Base-by-base conservation (phyloP, 1,284 basidiomycete genomes). In the Waitea zeae region DNA sequence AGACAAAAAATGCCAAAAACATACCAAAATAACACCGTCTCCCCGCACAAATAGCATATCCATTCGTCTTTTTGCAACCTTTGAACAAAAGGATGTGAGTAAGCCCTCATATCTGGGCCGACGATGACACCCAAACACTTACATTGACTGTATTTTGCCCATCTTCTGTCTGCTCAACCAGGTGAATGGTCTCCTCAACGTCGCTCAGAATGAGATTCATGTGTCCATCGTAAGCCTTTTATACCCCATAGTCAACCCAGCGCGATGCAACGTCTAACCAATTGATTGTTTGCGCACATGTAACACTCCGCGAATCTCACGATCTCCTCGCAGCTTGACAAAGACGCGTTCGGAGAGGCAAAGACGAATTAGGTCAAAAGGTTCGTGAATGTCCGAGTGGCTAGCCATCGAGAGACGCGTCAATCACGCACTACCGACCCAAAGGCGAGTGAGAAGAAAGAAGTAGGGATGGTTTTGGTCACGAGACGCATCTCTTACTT, bases 141-240 rank as follows among this genome's bases (percentile, higher is more conserved):
- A 79, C 79, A 45, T 76, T 82, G 12, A 83, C 68, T 5, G 70
- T 64, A 0, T 58, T 64, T 11, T 27, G 36, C 64, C 62, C 61
- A 35, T 60, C 64, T 38, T 83, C 78, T 9, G 54, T 47, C 3
- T 72, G 60, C 45, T 95, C 88, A 12, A 95, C 86, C 41, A 89
- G 67, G 71, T 89, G 84, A 46, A 95, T 88, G 3, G 82, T 87
- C 59, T 99, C 95, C 51, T 97, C 92, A 6, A 97, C 95, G 50
- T 96, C 86, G 42, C 84, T 93, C 43, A 98, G 66, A 41, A 99
- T 96, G 48, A 98, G 65, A 56, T 99, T 99, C 93, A 98, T 97
- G 58, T 99, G 95, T 17, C 92, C 92, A 59, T 99, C 95, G 52
- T 98, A 98, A 13, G 95, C 93, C 92, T 96, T 44, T 13, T 42